Evolutionary conservation across 441 rosid genomes (phyloP).

Genomic region (Corymbia citriodora): DNA sequence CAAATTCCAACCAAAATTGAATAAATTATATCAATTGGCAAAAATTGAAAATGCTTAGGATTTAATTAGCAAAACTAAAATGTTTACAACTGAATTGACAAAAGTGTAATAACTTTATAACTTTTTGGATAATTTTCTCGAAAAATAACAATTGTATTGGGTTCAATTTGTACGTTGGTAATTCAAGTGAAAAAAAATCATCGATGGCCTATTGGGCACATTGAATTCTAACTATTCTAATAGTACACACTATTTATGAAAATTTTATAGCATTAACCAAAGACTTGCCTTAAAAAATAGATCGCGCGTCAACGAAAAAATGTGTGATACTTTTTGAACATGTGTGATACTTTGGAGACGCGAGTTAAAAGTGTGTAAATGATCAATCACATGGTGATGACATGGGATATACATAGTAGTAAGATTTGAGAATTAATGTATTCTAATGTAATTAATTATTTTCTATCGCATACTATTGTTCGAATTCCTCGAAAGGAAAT

Average conservation of each 20-base stretch:
- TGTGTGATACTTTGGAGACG: background rate
- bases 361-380: background rate
- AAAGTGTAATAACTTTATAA: no score
- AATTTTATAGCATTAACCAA: background rate
- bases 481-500: background rate
- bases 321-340: background rate
- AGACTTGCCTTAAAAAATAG: background rate
- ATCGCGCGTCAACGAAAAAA: background rate
- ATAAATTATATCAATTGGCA: no score
- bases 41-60: no score
- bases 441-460: background rate
- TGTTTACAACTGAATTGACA: no score
- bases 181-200: background rate
- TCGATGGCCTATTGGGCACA: rapidly evolving
- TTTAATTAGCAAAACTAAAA: no score
- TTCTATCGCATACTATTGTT: background rate
- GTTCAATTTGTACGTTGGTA: background rate
- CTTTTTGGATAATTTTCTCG: no score
- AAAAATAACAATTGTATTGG: no score
- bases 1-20: no score
- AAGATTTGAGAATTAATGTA: background rate
- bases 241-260: background rate
- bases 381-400: background rate
- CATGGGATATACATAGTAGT: no score
- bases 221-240: background rate